A percentile compares a stretch with the other conserved stretches of the same genome.
Evolutionary conservation across 202 grass and related monocot species (phyloP).

Genomic region (Setaria viridis): DNA sequence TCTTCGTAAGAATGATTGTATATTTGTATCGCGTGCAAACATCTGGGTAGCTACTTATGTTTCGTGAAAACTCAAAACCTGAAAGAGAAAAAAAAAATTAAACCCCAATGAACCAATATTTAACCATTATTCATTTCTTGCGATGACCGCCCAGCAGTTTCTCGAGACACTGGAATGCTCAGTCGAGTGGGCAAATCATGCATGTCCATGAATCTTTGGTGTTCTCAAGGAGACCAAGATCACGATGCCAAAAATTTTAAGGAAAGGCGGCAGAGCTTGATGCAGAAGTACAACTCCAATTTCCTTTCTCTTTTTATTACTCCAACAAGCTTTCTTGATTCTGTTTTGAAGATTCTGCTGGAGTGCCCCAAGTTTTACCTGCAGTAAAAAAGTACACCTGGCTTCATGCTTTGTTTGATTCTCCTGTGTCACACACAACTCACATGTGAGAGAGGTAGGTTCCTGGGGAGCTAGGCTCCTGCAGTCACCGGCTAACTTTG

Average conservation of each 20-base stretch:
- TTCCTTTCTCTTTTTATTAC: too few relatives aligned
- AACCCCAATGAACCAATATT: too few relatives aligned
- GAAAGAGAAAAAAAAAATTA: too few relatives aligned
- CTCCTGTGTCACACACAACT: not conserved
- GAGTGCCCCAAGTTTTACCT: conserved; percentile 29
- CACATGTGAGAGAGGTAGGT: not conserved
- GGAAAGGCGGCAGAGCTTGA: not conserved
- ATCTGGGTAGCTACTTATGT: too few relatives aligned
- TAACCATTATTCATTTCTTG: not conserved
- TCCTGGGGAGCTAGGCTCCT: not conserved
- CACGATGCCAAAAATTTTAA: conserved; percentile 6
- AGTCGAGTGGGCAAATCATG: not conserved
- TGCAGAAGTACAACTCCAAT: not conserved
- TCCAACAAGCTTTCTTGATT: not conserved
- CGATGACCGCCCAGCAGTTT: not conserved
- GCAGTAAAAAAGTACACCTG: conserved; percentile 43
- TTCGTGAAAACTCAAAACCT: too few relatives aligned
- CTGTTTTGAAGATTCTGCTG: not conserved
- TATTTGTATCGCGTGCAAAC: too few relatives aligned
- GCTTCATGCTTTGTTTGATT: not conserved
- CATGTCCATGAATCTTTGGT: conserved; percentile 38
- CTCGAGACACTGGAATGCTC: not conserved
- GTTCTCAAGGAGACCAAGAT: conserved; percentile 12
- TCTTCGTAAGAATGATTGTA: too few relatives aligned
- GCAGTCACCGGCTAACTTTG: conserved; percentile 43